phyloP scores from a whole-genome alignment of 1,284 basidiomycete genomes.

The Farysia itapuensis region DNA sequence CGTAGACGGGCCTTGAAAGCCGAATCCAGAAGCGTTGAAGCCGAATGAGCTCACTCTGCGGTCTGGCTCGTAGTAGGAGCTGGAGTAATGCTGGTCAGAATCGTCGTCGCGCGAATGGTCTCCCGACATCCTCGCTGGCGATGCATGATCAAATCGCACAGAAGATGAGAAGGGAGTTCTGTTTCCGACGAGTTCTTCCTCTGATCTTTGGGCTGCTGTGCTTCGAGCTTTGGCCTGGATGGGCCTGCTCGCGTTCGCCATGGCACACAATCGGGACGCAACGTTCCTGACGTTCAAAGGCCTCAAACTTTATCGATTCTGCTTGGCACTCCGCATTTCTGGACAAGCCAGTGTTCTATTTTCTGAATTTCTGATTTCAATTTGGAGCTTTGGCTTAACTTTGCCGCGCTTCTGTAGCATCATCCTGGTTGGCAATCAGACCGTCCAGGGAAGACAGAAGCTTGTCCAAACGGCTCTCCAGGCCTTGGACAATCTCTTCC shows the following conservation, averaged over 20 bases:
- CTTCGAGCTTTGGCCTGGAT: no score
- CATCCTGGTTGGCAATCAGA: constrained; percentile 26
- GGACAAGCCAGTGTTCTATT: no score
- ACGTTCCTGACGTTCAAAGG: no score
- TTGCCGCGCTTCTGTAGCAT: no score
- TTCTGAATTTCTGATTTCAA: no score
- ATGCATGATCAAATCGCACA: constrained; percentile 8
- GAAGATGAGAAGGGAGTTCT: constrained; percentile 12
- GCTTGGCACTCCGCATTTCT: no score
- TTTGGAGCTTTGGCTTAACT: no score
- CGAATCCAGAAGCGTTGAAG: constrained; percentile 5
- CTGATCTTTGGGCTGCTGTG: no score
- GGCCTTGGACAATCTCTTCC: constrained; percentile 28
- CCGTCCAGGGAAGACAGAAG: constrained; percentile 26
- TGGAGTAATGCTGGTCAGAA: constrained; percentile 10
- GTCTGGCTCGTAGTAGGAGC: constrained; percentile 13
- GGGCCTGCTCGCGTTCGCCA: no score
- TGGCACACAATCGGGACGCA: no score
- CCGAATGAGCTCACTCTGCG: constrained; percentile 24
- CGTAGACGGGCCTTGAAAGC: constrained; percentile 18
- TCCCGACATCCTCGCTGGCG: background rate
- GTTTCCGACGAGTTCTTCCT: background rate
- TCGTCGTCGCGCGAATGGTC: constrained; percentile 1
- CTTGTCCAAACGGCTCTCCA: constrained; percentile 28
- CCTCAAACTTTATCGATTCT: no score